phyloP scores from a whole-genome alignment of 2,329 filamentous ascomycete species.

The Talaromyces verruculosus region DNA sequence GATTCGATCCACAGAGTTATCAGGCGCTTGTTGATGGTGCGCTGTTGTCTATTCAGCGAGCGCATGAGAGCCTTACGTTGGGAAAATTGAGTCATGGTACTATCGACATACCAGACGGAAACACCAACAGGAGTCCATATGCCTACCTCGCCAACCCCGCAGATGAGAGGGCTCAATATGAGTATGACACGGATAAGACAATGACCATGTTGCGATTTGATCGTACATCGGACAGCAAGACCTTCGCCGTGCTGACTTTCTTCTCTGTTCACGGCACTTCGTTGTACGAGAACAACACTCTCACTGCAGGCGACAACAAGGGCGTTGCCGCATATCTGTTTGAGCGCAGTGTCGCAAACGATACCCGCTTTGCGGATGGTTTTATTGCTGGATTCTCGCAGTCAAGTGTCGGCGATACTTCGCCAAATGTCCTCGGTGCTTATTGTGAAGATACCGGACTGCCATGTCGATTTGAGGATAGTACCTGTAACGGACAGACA shows the following conservation, averaged over 20 bases:
- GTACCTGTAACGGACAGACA: slow-evolving; percentile 64
- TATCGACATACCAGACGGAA: slow-evolving; percentile 70
- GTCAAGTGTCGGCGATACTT: slow-evolving; percentile 86
- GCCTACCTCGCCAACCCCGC: slow-evolving; percentile 84
- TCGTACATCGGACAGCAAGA: slow-evolving; percentile 70
- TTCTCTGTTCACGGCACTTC: slow-evolving; percentile 92
- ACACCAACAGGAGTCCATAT: slow-evolving; percentile 85
- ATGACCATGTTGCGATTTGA: slow-evolving; percentile 79
- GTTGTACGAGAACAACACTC: slow-evolving; percentile 85
- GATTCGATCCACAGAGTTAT: slow-evolving; percentile 84
- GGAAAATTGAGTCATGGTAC: slow-evolving; percentile 71
- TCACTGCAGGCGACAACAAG: slow-evolving; percentile 94
- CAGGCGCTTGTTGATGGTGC: slow-evolving; percentile 85
- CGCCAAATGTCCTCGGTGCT: slow-evolving; percentile 81
- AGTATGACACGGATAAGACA: slow-evolving; percentile 67
- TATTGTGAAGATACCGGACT: slow-evolving; percentile 80
- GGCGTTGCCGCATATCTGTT: slow-evolving; percentile 85
- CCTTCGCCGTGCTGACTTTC: slow-evolving; percentile 81
- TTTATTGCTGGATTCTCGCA: slow-evolving; percentile 94
- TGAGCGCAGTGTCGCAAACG: slow-evolving; percentile 65
- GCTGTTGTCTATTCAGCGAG: slow-evolving; percentile 74
- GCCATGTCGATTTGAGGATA: slow-evolving; percentile 62
- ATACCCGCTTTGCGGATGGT: slow-evolving; percentile 57
- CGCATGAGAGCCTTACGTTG: slow-evolving; percentile 69
- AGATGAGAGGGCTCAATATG: slow-evolving; percentile 69